Evolutionary conservation across 352 stramenopile genomes (phyloP), one percentile per base, ranked within the genome.

Genomic region (Phytophthora agathidicida): DNA sequence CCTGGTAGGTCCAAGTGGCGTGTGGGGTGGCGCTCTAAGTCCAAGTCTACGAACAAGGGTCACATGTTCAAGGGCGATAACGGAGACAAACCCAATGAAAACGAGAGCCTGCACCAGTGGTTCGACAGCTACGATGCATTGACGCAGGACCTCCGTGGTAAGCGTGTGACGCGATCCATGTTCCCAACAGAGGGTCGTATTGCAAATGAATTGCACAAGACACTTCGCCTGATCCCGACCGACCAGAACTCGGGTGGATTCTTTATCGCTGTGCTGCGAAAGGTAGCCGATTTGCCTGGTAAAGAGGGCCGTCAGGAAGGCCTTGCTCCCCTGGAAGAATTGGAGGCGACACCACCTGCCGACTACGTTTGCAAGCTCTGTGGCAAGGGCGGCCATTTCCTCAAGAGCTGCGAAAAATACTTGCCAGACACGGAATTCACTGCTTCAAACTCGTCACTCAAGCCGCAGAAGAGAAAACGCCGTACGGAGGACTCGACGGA

Each of bases 191-290:
- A 81, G 43, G 41, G 46, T 36, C 22, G 22, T 33, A 60, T 68
- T 7, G 50, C 60, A 2, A 7, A 73, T 13, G 55, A 93, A 27
- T 68, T 99, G 16, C 67, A 96, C 47, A 84, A 91, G 48, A 98
- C 97, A 37, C 76, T 98, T 63, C 89, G 97, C 9, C 77, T 99
- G 19, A 84, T 99, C 35, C 98, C 98, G 1, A 98, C 98, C 28
- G 96, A 99, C 67, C 89, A 99, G 55, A 96, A 99, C 70, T 98
- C 96, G 5, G 97, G 97, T 30, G 98, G 97, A 4, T 99, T 99
- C 69, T 99, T 99, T 70, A 88, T 99, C 33, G 91, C 93, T n/a
- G 83, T 99, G 26, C 81, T 99, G 20, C 68, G 80, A 31, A 98
- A 98, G 51, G 57, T 71, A 27, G 53, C 52, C 3, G 63, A 93